Base-by-base conservation (phyloP, 495 filamentous ascomycete species). In the Podospora sp. region DNA sequence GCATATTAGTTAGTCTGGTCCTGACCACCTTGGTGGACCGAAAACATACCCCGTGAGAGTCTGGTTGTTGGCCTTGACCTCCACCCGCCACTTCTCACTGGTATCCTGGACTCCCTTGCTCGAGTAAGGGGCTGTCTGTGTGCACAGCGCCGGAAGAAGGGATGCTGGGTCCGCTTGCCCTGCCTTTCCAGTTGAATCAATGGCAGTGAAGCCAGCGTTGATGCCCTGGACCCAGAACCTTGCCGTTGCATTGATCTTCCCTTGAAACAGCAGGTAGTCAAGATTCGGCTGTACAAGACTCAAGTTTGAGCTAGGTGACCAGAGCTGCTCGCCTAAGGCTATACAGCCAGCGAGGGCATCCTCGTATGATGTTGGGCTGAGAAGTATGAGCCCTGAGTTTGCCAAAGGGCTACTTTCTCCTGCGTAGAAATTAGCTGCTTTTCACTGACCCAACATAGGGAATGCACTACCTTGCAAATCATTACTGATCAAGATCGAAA, bases 41-140 rank as follows among this genome's bases (percentile, higher is more conserved):
- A 26, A 49, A n/a, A 68, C 70, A 6, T 71, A 82, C 80, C 80
- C 82, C 5, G 78, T 81, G 6, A 83, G 60, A 21, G 68, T 75
- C 60, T 82, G 78, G 62, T 78, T 76, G 63, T 82, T 83, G 14
- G 80, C 78, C 35, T 78, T 70, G 1, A 84, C 72, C 1, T 74
- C 69, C 20, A 83, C 75, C 33, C 79, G 82, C 81, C 83, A 83
- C 64, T 72, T 75, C 26, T 73, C 51, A 40, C 72, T 76, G 24
- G 72, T 80, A 65, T 85, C 78, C 55, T 80, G 75, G 3, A 50
- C 77, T 9, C 72, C 65, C 7, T 70, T 51, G 36, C 72, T 80
- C 33, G 83, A 83, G 62, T 77, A 83, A 1, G 80, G 80, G 5
- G 82, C 81, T 11, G 76, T 76, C 53, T 84, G 79, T 0, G 82